Percentiles rank a stretch among this genome's conserved stretches.
Conservation (phyloP, 805 yeast genomes). For the Saccharomyces jurei region DNA sequence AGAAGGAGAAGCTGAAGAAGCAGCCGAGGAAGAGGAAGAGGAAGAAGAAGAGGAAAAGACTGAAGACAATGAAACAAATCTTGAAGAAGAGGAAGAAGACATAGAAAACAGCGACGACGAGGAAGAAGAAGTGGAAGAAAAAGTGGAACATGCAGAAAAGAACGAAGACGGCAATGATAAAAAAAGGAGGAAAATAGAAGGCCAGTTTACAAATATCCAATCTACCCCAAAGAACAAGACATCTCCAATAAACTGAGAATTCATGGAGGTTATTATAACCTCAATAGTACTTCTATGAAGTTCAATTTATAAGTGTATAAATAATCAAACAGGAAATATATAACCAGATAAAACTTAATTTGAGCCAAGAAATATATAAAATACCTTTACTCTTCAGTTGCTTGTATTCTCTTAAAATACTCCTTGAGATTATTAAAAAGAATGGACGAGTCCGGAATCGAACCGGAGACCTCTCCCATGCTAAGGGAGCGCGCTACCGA, state of each 20-base stretch:
- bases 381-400: not conserved
- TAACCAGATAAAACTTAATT: not conserved
- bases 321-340: not conserved
- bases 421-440: not conserved
- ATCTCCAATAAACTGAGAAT: slow-evolving; percentile 6
- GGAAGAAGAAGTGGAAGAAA: slow-evolving; percentile 28
- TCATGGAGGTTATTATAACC: not conserved
- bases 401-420: not conserved
- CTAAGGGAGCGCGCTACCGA: not conserved
- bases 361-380: too few species aligned
- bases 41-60: slow-evolving; percentile 37
- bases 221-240: slow-evolving; percentile 26
- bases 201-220: slow-evolving; percentile 8
- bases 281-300: not conserved
- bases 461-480: not conserved
- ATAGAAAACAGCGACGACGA: slow-evolving; percentile 25
- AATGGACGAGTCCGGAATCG: not conserved
- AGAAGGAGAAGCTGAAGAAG: slow-evolving; percentile 37
- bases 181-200: slow-evolving; percentile 16
- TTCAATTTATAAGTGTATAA: not conserved
- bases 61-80: slow-evolving; percentile 29
- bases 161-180: slow-evolving; percentile 12
- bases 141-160: slow-evolving; percentile 13
- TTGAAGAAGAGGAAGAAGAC: slow-evolving; percentile 28
- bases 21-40: slow-evolving; percentile 33